phyloP scores from a whole-genome alignment of 2,329 filamentous ascomycete genomes.

The Colletotrichum chrysophilum region DNA sequence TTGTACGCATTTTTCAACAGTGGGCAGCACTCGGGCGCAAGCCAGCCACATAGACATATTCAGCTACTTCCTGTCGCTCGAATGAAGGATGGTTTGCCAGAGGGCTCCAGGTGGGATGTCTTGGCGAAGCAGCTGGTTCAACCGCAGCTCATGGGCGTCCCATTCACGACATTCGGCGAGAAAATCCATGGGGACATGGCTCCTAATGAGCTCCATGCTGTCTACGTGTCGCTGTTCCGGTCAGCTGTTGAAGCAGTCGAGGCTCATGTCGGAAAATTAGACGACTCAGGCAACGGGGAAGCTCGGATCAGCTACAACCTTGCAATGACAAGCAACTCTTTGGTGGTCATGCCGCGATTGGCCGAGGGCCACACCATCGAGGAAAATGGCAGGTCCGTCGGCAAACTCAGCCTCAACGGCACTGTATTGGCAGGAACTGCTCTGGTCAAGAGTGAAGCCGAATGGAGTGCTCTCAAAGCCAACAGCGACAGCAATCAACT shows the following conservation, averaged over 20 bases:
- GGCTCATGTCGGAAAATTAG: constrained; percentile 9
- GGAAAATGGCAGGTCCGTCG: constrained; percentile 36
- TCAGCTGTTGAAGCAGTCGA: constrained; percentile 45
- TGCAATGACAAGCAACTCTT: constrained; percentile 57
- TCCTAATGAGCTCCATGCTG: constrained; percentile 39
- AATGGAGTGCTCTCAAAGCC: constrained; percentile 60
- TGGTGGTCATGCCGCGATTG: constrained; percentile 61
- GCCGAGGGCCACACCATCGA: constrained; percentile 51
- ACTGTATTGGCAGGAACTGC: constrained; percentile 69
- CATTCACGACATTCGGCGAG: constrained; percentile 51
- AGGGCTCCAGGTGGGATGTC: constrained; percentile 49
- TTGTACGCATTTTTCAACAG: constrained; percentile 76
- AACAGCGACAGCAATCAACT: constrained; percentile 27
- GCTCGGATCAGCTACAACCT: constrained; percentile 69
- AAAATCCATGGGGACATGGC: constrained; percentile 38
- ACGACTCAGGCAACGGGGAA: constrained; percentile 37
- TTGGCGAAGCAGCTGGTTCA: constrained; percentile 46
- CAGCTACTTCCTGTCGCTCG: constrained; percentile 71
- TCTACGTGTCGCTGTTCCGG: constrained; percentile 55
- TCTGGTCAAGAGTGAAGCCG: constrained; percentile 62
- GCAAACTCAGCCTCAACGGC: constrained; percentile 60
- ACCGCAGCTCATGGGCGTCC: constrained; percentile 28
- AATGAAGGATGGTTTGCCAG: constrained; percentile 61
- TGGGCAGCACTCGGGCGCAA: constrained; percentile 71
- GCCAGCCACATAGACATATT: constrained; percentile 74